A percentile compares a stretch with the other conserved stretches of the same genome.
Conservation (phyloP, 345 rosid genomes). For the Bruguiera gymnorhiza region DNA sequence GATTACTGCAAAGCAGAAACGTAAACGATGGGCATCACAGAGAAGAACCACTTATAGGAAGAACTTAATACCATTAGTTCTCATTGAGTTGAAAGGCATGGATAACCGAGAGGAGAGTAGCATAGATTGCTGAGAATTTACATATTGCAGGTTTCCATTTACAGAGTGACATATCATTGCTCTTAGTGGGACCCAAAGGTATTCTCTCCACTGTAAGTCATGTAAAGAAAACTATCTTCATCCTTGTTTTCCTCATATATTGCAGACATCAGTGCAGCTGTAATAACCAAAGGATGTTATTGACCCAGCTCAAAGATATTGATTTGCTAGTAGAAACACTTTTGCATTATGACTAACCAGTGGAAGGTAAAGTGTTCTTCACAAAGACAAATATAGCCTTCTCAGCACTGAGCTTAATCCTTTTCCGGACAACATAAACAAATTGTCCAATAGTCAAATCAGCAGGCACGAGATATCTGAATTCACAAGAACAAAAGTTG, state of each 20-base stretch:
- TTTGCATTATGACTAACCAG: constrained; percentile 35
- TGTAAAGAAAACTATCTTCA: constrained; percentile 75
- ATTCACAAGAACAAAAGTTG: constrained; percentile 2
- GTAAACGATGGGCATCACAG: too few species aligned
- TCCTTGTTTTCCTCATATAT: constrained; percentile 63
- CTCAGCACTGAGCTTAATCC: constrained; percentile 73
- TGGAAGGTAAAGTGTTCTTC: constrained; percentile 61
- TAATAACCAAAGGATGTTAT: constrained; percentile 11
- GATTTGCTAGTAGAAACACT: background rate
- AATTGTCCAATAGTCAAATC: constrained; percentile 76
- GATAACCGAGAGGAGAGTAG: background rate
- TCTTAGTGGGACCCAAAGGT: constrained; percentile 44
- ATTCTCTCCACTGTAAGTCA: constrained; percentile 78
- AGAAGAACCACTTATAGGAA: too few species aligned
- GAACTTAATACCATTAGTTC: background rate
- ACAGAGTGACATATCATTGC: constrained; percentile 17
- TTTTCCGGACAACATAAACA: constrained; percentile 72
- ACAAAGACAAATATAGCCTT: constrained; percentile 73
- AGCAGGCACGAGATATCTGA: constrained; percentile 72
- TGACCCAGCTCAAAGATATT: background rate
- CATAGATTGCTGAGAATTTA: constrained; percentile 29
- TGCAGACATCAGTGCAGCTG: constrained; percentile 66
- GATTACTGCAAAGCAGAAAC: too few species aligned
- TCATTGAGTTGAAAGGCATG: background rate
- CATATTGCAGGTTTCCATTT: constrained; percentile 28